Evolutionary conservation across 768 basidiomycete species (phyloP), one percentile per base, ranked within the genome.

Genomic region (Leccinum incarnatum): DNA sequence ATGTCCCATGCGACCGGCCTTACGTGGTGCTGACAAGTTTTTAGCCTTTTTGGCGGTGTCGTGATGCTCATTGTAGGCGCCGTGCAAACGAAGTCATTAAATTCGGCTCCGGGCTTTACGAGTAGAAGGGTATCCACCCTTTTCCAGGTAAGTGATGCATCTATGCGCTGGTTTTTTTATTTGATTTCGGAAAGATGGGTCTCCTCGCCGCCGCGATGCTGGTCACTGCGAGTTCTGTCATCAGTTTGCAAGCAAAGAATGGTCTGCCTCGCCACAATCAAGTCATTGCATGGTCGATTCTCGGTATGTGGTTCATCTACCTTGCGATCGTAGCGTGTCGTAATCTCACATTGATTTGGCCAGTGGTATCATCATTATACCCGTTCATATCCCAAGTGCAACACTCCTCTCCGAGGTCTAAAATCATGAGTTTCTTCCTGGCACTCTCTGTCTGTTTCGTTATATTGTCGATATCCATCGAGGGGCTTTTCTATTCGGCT

Each of bases 381-480:
- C 84, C 87, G 2, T 84, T 86, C 65, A 42, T 78, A 1, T 71
- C 74, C 25, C 68, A 62, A 53, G 69, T 65, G 48, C 60, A 70
- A 34, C 73, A 78, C 58, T 71, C 72, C 25, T 78, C 72, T 5
- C 72, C 80, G 2, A 70, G 72, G 53, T 80, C 84, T 1, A 86
- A 81, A 64, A 75, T 88, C 14, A 71, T 87, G 32, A 77, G 78
- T 29, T 83, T 85, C 65, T 89, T 89, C 69, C 79, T 91, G 48
- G 83, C 85, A 6, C 89, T 93, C 60, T 82, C 83, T 0, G 86
- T 86, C 3, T 87, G 85, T 65, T 94, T 93, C 59, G 79, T 92
- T 36, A 79, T 92, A 37, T 79, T 95, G 17, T 91, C 92, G 3
- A 89, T 93, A 69, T 88, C 88, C 58, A 83, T 87, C 23, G 93